Percentiles rank a stretch among this genome's conserved stretches.
These are phyloP conservation scores for Kuraishia borneana DNA, from an alignment of 805 yeast genomes.

Conservation along the genomic window DNA sequence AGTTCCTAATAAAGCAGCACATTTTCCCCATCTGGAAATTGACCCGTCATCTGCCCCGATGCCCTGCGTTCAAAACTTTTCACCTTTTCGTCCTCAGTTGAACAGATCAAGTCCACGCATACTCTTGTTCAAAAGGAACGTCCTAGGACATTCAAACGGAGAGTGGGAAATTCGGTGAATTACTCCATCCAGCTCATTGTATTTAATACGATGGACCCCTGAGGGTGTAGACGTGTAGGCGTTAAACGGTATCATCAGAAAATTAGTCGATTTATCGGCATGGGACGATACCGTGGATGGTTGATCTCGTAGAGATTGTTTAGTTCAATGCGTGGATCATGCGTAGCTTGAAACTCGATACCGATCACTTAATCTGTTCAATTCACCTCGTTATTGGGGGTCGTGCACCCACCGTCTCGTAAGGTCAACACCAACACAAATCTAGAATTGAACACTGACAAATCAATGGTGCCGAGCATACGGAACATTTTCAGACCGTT, in stretches of 20 bases:
- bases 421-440: background rate
- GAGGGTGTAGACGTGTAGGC: conserved; percentile 25
- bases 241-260: conserved; percentile 27
- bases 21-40: too few species aligned
- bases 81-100: background rate
- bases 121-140: conserved; percentile 21
- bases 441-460: background rate
- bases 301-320: conserved; percentile 20
- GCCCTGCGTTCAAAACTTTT: background rate
- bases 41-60: too few species aligned
- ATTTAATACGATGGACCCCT: conserved; percentile 12
- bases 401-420: background rate
- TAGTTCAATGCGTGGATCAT: conserved; percentile 28
- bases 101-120: conserved; percentile 15
- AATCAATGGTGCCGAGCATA: conserved; percentile 45
- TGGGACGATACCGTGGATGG: conserved; percentile 28
- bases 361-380: conserved; percentile 22
- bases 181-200: conserved; percentile 11
- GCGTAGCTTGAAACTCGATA: conserved; percentile 21
- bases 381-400: background rate
- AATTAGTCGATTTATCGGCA: conserved; percentile 9
- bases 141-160: too few species aligned
- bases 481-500: conserved; percentile 73
- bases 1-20: too few species aligned
- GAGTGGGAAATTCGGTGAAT: conserved; percentile 32